A percentile compares a stretch with the other conserved stretches of the same genome.
Conservation (phyloP, 176 grass and related monocot genomes). For the Carex kokanica region DNA sequence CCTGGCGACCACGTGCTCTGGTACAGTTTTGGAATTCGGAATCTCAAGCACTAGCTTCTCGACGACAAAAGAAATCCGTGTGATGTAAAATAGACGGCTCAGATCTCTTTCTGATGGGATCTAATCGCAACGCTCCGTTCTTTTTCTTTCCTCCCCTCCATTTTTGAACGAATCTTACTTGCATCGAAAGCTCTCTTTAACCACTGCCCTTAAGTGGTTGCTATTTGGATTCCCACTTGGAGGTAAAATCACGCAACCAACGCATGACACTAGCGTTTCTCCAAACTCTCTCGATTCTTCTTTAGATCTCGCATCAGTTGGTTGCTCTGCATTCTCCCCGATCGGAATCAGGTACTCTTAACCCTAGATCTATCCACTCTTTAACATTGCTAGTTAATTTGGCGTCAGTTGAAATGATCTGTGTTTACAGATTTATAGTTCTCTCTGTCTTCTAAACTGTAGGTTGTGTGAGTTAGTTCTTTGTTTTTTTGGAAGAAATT, state of each 20-base stretch:
- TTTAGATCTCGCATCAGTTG: constrained; percentile 10
- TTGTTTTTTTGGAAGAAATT: not conserved
- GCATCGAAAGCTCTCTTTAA: constrained; percentile 2
- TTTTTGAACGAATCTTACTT: not conserved
- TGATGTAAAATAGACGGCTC: too few species aligned
- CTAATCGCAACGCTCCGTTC: not conserved
- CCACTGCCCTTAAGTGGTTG: not conserved
- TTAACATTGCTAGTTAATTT: not conserved
- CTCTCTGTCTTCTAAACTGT: not conserved
- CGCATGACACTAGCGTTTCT: constrained; percentile 15
- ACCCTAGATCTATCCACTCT: constrained; percentile 24
- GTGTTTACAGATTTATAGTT: not conserved
- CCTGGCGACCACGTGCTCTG: not conserved
- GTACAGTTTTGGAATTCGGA: not conserved
- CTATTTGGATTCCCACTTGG: not conserved
- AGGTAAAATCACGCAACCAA: constrained; percentile 14
- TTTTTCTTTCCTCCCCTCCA: not conserved
- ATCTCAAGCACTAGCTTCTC: not conserved
- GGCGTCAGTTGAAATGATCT: not conserved
- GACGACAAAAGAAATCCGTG: not conserved
- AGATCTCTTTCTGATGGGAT: not conserved
- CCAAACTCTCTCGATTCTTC: constrained; percentile 20
- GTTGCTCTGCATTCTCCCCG: constrained; percentile 7
- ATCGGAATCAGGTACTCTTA: constrained; percentile 19
- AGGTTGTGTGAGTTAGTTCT: not conserved